Percentiles rank a stretch among this genome's conserved stretches.
Evolutionary conservation across 192 early-diverging fungal genomes (phyloP).

Genomic region (Rhizophagus prolifer): DNA sequence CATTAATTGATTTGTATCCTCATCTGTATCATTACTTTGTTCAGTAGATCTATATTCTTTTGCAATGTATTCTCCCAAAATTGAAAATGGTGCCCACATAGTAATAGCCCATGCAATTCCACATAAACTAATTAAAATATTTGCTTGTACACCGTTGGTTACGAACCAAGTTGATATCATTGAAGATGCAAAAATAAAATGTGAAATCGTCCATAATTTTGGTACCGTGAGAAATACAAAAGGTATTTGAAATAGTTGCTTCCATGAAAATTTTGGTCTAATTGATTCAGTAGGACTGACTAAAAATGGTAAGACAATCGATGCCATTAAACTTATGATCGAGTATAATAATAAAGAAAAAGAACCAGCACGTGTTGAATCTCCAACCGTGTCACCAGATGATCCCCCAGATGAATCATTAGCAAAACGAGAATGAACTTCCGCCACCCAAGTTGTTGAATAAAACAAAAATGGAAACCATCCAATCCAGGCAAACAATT

Average conservation of each 20-base stretch:
- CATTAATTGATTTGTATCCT: neutral
- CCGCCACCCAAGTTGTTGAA: conserved; percentile 60
- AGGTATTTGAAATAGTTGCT: conserved; percentile 30
- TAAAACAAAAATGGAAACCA: conserved; percentile 96
- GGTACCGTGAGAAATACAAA: conserved; percentile 41
- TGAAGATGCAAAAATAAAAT: conserved; percentile 65
- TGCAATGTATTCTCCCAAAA: conserved; percentile 77
- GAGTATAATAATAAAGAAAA: conserved; percentile 83
- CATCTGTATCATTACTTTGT: conserved; percentile 5
- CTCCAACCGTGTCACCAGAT: conserved; percentile 35
- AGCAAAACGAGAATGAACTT: conserved; percentile 41
- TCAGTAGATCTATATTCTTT: conserved; percentile 39
- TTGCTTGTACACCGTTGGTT: conserved; percentile 54
- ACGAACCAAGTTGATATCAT: conserved; percentile 70
- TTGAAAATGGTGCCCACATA: conserved; percentile 92
- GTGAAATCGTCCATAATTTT: conserved; percentile 71
- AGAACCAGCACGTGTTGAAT: conserved; percentile 78
- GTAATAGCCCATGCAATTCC: conserved; percentile 86
- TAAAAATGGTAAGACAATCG: conserved; percentile 48
- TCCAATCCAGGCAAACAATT: conserved; percentile 95
- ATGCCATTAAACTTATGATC: conserved; percentile 66
- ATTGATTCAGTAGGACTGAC: conserved; percentile 32
- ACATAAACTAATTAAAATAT: conserved; percentile 65
- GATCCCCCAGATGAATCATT: conserved; percentile 29
- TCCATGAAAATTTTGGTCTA: conserved; percentile 8